Evolutionary conservation across 805 yeast genomes (phyloP).

Genomic region (Blastobotrys terrestris): DNA sequence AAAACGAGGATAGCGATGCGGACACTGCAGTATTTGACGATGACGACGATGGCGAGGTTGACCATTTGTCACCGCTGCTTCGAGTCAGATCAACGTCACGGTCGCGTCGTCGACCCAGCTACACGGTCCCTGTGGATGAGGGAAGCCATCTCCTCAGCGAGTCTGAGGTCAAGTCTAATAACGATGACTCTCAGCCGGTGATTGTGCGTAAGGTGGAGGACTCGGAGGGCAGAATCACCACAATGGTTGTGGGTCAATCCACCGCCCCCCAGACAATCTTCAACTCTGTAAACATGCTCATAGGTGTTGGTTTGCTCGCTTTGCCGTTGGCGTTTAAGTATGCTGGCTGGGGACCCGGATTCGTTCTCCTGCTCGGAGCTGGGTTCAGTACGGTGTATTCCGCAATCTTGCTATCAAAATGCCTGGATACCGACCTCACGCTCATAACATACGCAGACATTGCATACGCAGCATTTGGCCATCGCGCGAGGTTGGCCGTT

Average conservation of each 20-base stretch:
- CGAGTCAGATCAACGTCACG: conserved; percentile 1
- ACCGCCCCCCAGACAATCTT: conserved; percentile 66
- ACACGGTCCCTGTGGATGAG: conserved; percentile 11
- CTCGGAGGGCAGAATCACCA: conserved; percentile 59
- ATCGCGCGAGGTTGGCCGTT: conserved; percentile 64
- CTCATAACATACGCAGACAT: conserved; percentile 84
- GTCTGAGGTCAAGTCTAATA: conserved; percentile 21
- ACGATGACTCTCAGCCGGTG: conserved; percentile 44
- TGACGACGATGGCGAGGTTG: conserved; percentile 3
- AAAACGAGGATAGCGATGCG: conserved; percentile 10
- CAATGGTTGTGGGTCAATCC: conserved; percentile 75
- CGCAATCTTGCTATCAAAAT: conserved; percentile 63
- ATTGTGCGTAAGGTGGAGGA: conserved; percentile 61
- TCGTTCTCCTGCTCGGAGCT: conserved; percentile 49
- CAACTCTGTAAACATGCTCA: conserved; percentile 58
- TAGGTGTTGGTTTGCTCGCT: conserved; percentile 64
- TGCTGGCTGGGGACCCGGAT: conserved; percentile 60
- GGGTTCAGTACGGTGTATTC: conserved; percentile 70
- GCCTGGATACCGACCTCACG: conserved; percentile 75
- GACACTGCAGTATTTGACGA: conserved; percentile 6
- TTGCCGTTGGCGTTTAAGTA: conserved; percentile 58
- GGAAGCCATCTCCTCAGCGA: conserved; percentile 18
- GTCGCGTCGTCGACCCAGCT: conserved; percentile 10
- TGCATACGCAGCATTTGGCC: conserved; percentile 80
- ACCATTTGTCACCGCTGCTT: not conserved